These are phyloP conservation scores for Penicillium sp. DNA, from an alignment of 2,329 filamentous ascomycete genomes.

Conservation along the genomic window DNA sequence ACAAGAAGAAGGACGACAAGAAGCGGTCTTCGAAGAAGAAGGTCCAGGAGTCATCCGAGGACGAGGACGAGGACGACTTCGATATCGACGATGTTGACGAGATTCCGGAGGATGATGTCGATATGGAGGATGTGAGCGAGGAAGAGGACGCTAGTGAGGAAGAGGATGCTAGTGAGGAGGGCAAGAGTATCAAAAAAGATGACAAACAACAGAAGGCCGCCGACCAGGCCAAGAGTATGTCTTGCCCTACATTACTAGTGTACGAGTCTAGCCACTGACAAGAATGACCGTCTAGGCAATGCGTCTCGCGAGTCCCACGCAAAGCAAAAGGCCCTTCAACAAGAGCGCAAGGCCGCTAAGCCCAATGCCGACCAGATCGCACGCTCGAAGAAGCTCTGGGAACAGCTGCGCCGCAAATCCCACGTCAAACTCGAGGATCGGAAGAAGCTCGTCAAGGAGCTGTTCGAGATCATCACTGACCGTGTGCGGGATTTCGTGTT, in stretches of 20 bases:
- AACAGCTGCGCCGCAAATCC: constrained; percentile 84
- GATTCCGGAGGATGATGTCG: constrained; percentile 21
- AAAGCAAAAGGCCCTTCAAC: constrained; percentile 83
- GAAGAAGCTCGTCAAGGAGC: constrained; percentile 77
- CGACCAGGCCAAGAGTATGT: constrained; percentile 28
- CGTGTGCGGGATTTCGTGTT: constrained; percentile 93
- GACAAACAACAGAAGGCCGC: constrained; percentile 11
- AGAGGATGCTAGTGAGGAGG: constrained; percentile 42
- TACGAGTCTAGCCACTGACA: constrained; percentile 9
- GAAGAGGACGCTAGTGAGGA: constrained; percentile 44
- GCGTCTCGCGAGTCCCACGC: constrained; percentile 81
- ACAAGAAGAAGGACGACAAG: constrained; percentile 34
- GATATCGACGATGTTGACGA: constrained; percentile 50
- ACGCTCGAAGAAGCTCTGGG: constrained; percentile 95
- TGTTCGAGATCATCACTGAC: constrained; percentile 87
- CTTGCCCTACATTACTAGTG: background rate
- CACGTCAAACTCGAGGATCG: constrained; percentile 88
- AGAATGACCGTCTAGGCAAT: constrained; percentile 47
- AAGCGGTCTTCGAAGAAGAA: constrained; percentile 33
- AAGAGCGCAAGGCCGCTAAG: constrained; percentile 87
- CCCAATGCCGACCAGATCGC: constrained; percentile 85
- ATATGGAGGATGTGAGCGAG: constrained; percentile 46
- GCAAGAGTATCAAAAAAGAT: constrained; percentile 19
- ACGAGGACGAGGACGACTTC: constrained; percentile 48
- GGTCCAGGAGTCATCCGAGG: constrained; percentile 33